These are phyloP conservation scores for Asclepias syriaca DNA, from an alignment of 257 asterid species.

Conservation along the genomic window DNA sequence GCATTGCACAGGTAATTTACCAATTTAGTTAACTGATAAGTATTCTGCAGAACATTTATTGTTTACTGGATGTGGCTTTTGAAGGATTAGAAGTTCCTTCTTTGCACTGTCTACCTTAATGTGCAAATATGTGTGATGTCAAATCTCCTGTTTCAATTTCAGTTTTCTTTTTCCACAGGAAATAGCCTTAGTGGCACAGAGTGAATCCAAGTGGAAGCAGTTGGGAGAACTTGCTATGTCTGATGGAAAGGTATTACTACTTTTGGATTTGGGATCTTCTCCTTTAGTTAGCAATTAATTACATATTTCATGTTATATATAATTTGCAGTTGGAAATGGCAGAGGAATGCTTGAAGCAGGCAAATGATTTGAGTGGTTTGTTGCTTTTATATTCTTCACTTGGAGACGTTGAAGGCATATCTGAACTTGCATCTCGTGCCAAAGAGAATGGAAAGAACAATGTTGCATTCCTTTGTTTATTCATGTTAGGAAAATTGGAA, in stretches of 20 bases:
- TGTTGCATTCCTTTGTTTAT: slow-evolving; percentile 89
- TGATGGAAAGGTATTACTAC: slow-evolving; percentile 67
- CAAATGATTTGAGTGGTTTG: slow-evolving; percentile 92
- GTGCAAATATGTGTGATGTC: background rate
- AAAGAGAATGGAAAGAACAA: slow-evolving; percentile 90
- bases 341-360: slow-evolving; percentile 88
- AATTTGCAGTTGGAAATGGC: slow-evolving; percentile 77
- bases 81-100: background rate
- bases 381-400: slow-evolving; percentile 79
- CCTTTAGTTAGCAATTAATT: background rate
- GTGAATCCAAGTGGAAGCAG: slow-evolving; percentile 93
- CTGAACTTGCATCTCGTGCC: slow-evolving; percentile 67
- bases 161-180: slow-evolving; percentile 42
- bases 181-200: slow-evolving; percentile 70
- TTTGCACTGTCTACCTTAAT: background rate
- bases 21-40: background rate
- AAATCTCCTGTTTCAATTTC: background rate
- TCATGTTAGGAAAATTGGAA: slow-evolving; percentile 90
- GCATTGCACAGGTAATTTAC: slow-evolving; percentile 69
- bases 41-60: background rate
- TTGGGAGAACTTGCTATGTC: slow-evolving; percentile 98
- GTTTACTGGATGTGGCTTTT: background rate
- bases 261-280: background rate
- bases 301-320: too few species aligned
- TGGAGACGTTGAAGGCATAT: slow-evolving; percentile 80